Conservation (phyloP, 108 stramenopile species). For the Fistulifera solaris region DNA sequence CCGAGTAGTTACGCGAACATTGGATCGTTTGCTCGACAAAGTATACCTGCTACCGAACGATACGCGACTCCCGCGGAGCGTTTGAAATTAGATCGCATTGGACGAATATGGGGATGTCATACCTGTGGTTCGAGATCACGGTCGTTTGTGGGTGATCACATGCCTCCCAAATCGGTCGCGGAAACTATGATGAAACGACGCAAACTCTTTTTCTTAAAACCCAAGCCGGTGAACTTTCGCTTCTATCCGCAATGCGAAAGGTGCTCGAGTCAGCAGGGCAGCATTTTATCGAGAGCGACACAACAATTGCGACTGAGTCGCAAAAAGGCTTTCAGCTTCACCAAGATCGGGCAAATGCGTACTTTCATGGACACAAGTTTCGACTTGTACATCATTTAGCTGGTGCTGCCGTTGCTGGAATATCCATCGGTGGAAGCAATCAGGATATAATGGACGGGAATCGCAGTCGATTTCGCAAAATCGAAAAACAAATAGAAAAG, state of each 20-base stretch:
- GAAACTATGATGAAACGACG: constrained; percentile 47
- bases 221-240: constrained; percentile 36
- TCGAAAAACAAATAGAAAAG: not conserved
- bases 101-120: constrained; percentile 67
- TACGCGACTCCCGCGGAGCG: constrained; percentile 69
- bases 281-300: constrained; percentile 46
- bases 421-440: constrained; percentile 11
- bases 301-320: not conserved
- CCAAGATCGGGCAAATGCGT: constrained; percentile 4
- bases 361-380: not conserved
- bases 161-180: constrained; percentile 77
- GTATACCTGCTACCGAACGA: constrained; percentile 45
- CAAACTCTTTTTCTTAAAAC: constrained; percentile 13
- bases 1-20: constrained; percentile 67
- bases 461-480: not conserved
- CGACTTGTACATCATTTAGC: constrained; percentile 27
- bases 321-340: not conserved
- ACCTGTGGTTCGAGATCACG: constrained; percentile 56
- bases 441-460: constrained; percentile 10
- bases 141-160: constrained; percentile 76
- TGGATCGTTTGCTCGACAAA: constrained; percentile 64
- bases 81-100: constrained; percentile 38
- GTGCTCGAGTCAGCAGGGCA: constrained; percentile 68
- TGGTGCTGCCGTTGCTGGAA: constrained; percentile 51
- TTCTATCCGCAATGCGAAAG: constrained; percentile 80